phyloP scores from a whole-genome alignment of 148 eudicot genomes.

The Rhododendron ferrugineum region DNA sequence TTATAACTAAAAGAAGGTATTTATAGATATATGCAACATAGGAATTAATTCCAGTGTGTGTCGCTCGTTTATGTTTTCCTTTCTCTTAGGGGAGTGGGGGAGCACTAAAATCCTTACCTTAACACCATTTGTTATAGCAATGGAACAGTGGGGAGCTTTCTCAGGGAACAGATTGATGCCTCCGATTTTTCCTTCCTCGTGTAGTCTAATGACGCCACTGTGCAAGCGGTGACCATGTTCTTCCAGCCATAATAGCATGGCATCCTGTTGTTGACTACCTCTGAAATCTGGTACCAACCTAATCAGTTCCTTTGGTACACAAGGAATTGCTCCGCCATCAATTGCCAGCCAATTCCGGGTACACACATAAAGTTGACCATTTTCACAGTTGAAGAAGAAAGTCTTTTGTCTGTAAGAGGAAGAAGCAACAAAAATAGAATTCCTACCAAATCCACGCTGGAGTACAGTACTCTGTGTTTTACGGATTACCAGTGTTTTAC shows the following conservation, averaged over 20 bases:
- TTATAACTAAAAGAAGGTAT: no score
- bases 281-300: slow-evolving; percentile 22
- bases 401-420: slow-evolving; percentile 27
- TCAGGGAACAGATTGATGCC: slow-evolving; percentile 72
- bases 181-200: slow-evolving; percentile 37
- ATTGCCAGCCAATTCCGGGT: slow-evolving; percentile 40
- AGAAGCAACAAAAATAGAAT: slow-evolving; percentile 58
- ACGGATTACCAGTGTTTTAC: not conserved
- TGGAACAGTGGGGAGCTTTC: slow-evolving; percentile 56
- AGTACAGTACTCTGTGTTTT: slow-evolving; percentile 27
- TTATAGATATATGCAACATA: no score
- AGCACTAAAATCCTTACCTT: slow-evolving; percentile 39
- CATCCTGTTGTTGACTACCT: slow-evolving; percentile 51
- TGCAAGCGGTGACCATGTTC: slow-evolving; percentile 77
- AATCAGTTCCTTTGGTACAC: slow-evolving; percentile 63
- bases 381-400: slow-evolving; percentile 60
- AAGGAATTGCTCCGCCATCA: slow-evolving; percentile 71
- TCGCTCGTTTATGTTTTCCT: no score
- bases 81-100: no score
- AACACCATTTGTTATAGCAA: slow-evolving; percentile 78
- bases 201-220: slow-evolving; percentile 52
- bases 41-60: no score
- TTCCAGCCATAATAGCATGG: slow-evolving; percentile 84
- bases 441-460: slow-evolving; percentile 25
- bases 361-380: slow-evolving; percentile 72